phyloP scores from a whole-genome alignment of 441 rosid species.

The Gossypium laxum region DNA sequence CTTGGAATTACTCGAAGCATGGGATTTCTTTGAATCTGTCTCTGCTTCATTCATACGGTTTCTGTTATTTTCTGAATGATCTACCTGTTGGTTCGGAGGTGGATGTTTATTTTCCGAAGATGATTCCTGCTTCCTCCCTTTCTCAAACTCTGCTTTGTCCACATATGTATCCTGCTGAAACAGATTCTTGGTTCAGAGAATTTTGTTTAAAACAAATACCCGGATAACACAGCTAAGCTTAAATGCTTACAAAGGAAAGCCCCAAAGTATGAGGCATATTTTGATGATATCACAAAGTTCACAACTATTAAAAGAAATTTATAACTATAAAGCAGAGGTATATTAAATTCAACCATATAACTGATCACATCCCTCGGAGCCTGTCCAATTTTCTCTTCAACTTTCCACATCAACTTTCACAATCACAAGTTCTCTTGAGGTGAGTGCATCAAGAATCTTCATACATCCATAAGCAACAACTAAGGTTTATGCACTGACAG shows the following conservation, averaged over 20 bases:
- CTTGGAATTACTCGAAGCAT: conserved; percentile 29
- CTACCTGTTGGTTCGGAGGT: conserved; percentile 33
- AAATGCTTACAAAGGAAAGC: neutral
- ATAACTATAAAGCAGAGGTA: neutral
- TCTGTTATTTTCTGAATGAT: conserved; percentile 25
- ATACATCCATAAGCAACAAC: neutral
- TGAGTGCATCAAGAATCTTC: neutral
- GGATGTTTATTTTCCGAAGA: conserved; percentile 23
- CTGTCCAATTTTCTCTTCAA: neutral
- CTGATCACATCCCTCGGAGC: neutral
- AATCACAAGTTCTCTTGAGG: neutral
- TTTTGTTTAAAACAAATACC: neutral
- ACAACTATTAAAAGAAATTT: neutral
- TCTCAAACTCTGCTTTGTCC: conserved; percentile 28
- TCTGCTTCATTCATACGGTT: conserved; percentile 25
- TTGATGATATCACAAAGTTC: neutral
- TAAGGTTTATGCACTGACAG: neutral
- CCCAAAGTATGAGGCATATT: neutral
- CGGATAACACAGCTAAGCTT: neutral
- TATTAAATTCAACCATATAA: neutral
- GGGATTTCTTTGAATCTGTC: conserved; percentile 9
- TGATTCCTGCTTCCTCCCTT: conserved; percentile 27
- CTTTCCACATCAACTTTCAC: neutral
- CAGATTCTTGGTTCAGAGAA: conserved; percentile 11
- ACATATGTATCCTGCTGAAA: conserved; percentile 14